Evolutionary conservation across 495 filamentous ascomycete genomes (phyloP).

Genomic region (Usnea hakonensis): DNA sequence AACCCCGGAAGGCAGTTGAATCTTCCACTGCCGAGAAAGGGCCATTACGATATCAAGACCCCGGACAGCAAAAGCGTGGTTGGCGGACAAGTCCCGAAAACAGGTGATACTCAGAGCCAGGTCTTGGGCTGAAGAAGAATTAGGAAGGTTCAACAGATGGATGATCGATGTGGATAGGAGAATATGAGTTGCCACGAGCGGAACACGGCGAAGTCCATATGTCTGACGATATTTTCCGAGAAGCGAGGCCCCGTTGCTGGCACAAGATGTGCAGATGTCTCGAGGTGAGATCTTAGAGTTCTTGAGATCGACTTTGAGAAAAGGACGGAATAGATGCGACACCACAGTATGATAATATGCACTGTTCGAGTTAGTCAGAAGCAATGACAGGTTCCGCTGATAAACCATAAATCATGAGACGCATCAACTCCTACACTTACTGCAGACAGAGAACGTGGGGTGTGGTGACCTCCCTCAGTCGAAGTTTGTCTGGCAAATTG

Average conservation of each 20-base stretch:
- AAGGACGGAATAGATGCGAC: constrained; percentile 34
- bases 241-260: constrained; percentile 25
- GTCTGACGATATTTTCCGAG: constrained; percentile 22
- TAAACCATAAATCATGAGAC: too few species aligned
- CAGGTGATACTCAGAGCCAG: constrained; percentile 21
- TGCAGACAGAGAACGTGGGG: constrained; percentile 36
- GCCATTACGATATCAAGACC: constrained; percentile 21
- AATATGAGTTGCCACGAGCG: constrained; percentile 27
- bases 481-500: constrained; percentile 31
- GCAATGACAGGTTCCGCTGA: not conserved
- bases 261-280: constrained; percentile 28
- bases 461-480: constrained; percentile 25
- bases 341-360: constrained; percentile 32
- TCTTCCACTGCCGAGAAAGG: constrained; percentile 28
- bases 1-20: constrained; percentile 24
- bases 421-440: constrained; percentile 26
- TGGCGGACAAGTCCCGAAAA: constrained; percentile 24
- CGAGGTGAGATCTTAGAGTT: constrained; percentile 26
- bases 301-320: constrained; percentile 27
- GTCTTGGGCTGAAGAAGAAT: constrained; percentile 12
- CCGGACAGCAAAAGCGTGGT: constrained; percentile 20
- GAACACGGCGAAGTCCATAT: constrained; percentile 27
- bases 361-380: constrained; percentile 19
- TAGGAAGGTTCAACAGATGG: constrained; percentile 29
- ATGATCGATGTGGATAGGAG: constrained; percentile 31